phyloP scores from a whole-genome alignment of 352 stramenopile species.

The Vaucheria bursata region DNA sequence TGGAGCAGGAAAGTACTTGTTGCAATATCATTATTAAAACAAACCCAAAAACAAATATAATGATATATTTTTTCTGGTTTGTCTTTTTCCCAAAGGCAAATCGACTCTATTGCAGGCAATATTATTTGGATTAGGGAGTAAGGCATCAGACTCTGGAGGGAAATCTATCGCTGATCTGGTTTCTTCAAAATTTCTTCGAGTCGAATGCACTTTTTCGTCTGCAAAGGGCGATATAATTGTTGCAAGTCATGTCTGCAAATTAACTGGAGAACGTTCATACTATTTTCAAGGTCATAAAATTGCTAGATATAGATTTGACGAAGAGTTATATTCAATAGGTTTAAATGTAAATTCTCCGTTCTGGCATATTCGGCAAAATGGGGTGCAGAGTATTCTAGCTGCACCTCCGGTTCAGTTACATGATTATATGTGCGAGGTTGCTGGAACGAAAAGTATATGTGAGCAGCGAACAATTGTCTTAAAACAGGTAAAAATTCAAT shows the following conservation, averaged over 20 bases:
- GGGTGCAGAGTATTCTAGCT: slow-evolving; percentile 10
- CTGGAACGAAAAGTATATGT: slow-evolving; percentile 44
- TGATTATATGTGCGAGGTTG: slow-evolving; percentile 38
- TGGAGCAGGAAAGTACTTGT: not conserved
- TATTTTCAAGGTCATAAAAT: not conserved
- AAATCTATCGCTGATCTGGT: not conserved
- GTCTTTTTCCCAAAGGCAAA: not conserved
- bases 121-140: not conserved
- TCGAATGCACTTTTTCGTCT: not conserved
- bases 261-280: slow-evolving; percentile 4
- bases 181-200: not conserved
- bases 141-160: not conserved
- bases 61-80: not conserved
- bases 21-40: not conserved
- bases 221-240: not conserved
- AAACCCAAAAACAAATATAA: not conserved
- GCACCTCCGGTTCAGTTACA: slow-evolving; percentile 29
- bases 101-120: slow-evolving; percentile 13
- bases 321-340: not conserved
- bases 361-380: slow-evolving; percentile 14
- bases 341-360: slow-evolving; percentile 3
- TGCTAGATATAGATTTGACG: not conserved
- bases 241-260: not conserved
- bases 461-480: slow-evolving; percentile 24
- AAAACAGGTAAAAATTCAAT: slow-evolving; percentile 17